A percentile compares a stretch with the other conserved stretches of the same genome.
These are phyloP conservation scores for Knoxia roxburghii DNA, from an alignment of 257 asterid species.

Conservation along the genomic window DNA sequence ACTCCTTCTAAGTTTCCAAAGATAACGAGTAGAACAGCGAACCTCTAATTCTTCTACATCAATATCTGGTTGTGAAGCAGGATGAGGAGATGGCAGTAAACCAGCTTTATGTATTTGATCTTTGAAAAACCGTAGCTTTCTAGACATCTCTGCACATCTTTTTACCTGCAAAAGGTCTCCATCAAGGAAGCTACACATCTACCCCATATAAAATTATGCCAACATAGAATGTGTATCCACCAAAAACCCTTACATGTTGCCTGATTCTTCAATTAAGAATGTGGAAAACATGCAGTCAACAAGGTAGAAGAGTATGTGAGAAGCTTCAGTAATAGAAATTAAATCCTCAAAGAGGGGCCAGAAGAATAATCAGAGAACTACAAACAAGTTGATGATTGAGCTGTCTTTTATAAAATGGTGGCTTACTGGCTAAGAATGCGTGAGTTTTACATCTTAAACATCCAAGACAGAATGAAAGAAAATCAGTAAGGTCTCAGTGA, in stretches of 20 bases:
- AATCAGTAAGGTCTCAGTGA: not conserved
- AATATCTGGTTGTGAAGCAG: slow-evolving; percentile 76
- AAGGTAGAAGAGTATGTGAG: not conserved
- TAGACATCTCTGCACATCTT: slow-evolving; percentile 98
- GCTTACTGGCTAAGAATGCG: not conserved
- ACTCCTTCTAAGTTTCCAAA: not conserved
- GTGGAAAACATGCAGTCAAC: not conserved
- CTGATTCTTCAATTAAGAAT: not conserved
- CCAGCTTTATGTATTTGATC: slow-evolving; percentile 95
- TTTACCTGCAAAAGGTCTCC: slow-evolving; percentile 55
- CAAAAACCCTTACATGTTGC: not conserved
- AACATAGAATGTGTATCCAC: too few relatives aligned
- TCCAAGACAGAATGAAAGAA: not conserved
- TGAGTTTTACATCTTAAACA: not conserved
- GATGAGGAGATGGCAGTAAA: slow-evolving; percentile 48
- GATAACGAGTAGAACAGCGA: slow-evolving; percentile 14
- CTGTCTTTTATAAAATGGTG: not conserved
- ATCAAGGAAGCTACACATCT: slow-evolving; percentile 6
- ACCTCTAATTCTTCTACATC: slow-evolving; percentile 97
- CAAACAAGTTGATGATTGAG: not conserved
- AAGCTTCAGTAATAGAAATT: not conserved
- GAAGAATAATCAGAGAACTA: not conserved
- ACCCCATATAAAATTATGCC: not conserved
- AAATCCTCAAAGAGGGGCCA: not conserved
- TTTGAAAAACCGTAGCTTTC: slow-evolving; percentile 84